Base-by-base conservation (phyloP, 2,329 filamentous ascomycete genomes). In the Onygenales sp. region DNA sequence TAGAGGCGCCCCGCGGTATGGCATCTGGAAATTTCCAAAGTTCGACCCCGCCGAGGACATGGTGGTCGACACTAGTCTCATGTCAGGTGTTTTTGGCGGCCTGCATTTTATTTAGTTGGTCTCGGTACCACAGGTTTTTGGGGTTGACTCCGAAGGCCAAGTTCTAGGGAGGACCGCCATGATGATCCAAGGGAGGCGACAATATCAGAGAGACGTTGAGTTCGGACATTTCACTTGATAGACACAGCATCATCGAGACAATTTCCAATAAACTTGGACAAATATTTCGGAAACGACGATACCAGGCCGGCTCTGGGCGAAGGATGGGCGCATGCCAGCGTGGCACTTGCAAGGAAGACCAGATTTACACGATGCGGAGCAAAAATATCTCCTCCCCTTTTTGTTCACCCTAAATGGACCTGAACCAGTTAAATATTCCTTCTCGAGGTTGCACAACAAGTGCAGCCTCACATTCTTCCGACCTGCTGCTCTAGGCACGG, bases 261-360 rank as follows among this genome's bases (percentile, higher is more conserved):
- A 6, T 41, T 32, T 10, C 17, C 13, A 33, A 46, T 31, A 6
- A 14, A 41, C 3, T 31, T 32, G 35, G 41, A 41, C 31, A 31
- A 31, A 21, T 21, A 36, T 9, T 35, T 13, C 13, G 45, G 14
- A 36, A 27, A 35, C 32, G 8, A 13, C 10, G 21, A 49, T 39
- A 9, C 36, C 45, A 5, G 10, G 17, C 10, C 46, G n/a, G 41
- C 11, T 27, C 5, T 17, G 1, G 31, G 43, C 11, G 4, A 46
- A 13, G 17, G 17, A 35, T 8, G 46, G 8, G 47, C 21, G 11
- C 47, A 41, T 49, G 47, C 47, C 47, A 49, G 47, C 47, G 47
- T 49, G 47, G 47, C 47, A 48, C 33, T 27, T 46, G 45, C 47
- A 49, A 49, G 36, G 21, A 41, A 41, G 11, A 21, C 31, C 43